Conservation (phyloP, 2,329 filamentous ascomycete species). For the Pyrenochaeta sp. region DNA sequence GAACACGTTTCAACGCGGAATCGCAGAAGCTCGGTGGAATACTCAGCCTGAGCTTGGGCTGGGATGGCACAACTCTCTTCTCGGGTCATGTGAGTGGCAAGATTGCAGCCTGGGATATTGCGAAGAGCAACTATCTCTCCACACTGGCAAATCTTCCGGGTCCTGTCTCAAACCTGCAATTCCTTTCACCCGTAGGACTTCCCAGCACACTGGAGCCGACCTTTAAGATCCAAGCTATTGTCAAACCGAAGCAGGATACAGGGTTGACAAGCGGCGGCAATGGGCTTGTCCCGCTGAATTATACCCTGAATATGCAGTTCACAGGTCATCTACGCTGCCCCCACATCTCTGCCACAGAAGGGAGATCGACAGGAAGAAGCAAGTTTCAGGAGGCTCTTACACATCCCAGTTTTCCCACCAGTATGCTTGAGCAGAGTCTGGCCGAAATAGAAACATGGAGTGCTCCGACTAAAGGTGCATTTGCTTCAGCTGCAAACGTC, state of each 20-base stretch:
- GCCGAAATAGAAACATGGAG: slow-evolving; percentile 45
- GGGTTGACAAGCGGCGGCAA: slow-evolving; percentile 41
- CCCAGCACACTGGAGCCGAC: slow-evolving; percentile 46
- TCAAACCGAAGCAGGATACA: slow-evolving; percentile 82
- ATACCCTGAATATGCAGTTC: slow-evolving; percentile 73
- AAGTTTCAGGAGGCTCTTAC: slow-evolving; percentile 53
- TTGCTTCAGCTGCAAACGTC: slow-evolving; percentile 43
- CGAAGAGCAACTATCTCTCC: slow-evolving; percentile 71
- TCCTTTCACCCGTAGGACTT: slow-evolving; percentile 69
- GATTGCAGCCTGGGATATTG: slow-evolving; percentile 81
- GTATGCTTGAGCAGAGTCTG: slow-evolving; percentile 50
- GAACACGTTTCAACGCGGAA: slow-evolving; percentile 58
- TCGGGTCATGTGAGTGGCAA: slow-evolving; percentile 85
- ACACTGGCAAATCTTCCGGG: slow-evolving; percentile 78
- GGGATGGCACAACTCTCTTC: slow-evolving; percentile 81
- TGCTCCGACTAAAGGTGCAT: slow-evolving; percentile 23
- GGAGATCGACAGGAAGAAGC: slow-evolving; percentile 20
- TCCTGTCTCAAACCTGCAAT: slow-evolving; percentile 81
- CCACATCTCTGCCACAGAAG: slow-evolving; percentile 42
- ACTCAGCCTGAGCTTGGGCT: slow-evolving; percentile 75
- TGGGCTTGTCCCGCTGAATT: slow-evolving; percentile 62
- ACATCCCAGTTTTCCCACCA: slow-evolving; percentile 53
- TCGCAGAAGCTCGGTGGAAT: slow-evolving; percentile 72
- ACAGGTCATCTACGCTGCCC: slow-evolving; percentile 40
- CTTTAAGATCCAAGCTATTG: slow-evolving; percentile 66